Evolutionary conservation across 352 stramenopile species (phyloP).

Genomic region (Thraustotheca clavata): DNA sequence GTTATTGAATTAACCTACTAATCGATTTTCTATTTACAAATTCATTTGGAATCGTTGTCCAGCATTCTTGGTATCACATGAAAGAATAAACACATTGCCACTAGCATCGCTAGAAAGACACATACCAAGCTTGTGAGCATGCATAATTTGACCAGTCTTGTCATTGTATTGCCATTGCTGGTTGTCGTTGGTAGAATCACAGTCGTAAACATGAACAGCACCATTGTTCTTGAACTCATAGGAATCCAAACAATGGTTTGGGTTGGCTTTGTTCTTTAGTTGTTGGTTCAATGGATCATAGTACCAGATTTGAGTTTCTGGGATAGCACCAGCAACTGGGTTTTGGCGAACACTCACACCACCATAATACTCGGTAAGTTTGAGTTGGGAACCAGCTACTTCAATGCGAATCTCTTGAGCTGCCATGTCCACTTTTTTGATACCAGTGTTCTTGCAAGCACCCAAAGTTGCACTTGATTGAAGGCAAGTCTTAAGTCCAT

Average conservation of each 20-base stretch:
- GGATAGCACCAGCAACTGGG: conserved; percentile 36
- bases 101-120: conserved; percentile 46
- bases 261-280: conserved; percentile 54
- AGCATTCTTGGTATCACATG: no score
- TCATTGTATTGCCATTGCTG: conserved; percentile 60
- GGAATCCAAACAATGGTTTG: conserved; percentile 51
- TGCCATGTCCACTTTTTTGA: conserved; percentile 26
- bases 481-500: neutral
- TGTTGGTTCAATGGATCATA: conserved; percentile 39
- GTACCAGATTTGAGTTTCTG: conserved; percentile 58
- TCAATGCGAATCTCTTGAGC: conserved; percentile 28
- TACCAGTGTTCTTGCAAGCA: neutral
- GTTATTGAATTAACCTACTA: no score
- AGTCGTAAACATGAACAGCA: conserved; percentile 48
- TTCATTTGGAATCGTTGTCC: no score
- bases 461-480: neutral
- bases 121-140: conserved; percentile 37
- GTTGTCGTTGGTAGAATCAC: conserved; percentile 43
- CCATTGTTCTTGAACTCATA: conserved; percentile 42
- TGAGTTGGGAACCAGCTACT: conserved; percentile 26
- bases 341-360: conserved; percentile 29
- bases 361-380: conserved; percentile 36
- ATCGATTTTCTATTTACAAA: no score
- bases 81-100: conserved; percentile 48
- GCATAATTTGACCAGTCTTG: conserved; percentile 34